Conservation (phyloP, 2,329 filamentous ascomycete species). For the Talaromyces sp. region DNA sequence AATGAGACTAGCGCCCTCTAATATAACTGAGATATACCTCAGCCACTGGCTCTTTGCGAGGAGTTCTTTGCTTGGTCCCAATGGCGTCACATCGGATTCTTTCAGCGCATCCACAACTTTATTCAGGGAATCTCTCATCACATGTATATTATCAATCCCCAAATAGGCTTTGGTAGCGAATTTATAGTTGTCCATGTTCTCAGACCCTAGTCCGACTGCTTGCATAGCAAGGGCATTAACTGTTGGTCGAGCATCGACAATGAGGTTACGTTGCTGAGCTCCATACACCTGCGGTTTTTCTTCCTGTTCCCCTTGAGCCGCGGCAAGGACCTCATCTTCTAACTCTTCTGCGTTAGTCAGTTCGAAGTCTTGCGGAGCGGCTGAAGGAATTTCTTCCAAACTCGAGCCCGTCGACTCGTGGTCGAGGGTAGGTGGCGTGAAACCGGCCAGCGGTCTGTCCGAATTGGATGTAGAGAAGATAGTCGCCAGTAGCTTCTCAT, state of each 20-base stretch:
- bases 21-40: constrained; percentile 76
- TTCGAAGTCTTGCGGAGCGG: constrained; percentile 44
- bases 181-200: constrained; percentile 97
- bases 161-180: constrained; percentile 88
- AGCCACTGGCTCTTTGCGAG: constrained; percentile 85
- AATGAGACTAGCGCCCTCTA: constrained; percentile 81
- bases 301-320: constrained; percentile 54
- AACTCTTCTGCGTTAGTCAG: constrained; percentile 59
- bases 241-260: constrained; percentile 90
- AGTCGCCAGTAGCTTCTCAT: constrained; percentile 86
- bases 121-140: constrained; percentile 88
- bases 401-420: constrained; percentile 45
- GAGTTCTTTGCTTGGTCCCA: constrained; percentile 76
- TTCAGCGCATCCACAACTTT: constrained; percentile 87
- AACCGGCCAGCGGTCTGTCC: constrained; percentile 38
- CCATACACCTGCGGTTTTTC: constrained; percentile 71
- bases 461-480: constrained; percentile 75
- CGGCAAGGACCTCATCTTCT: constrained; percentile 63
- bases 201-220: constrained; percentile 84
- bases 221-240: constrained; percentile 96
- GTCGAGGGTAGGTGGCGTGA: constrained; percentile 35
- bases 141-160: constrained; percentile 96
- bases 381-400: constrained; percentile 44
- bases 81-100: constrained; percentile 79
- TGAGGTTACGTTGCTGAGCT: constrained; percentile 87